phyloP scores from a whole-genome alignment of 2,329 filamentous ascomycete genomes.

The Trichoderma koningii region DNA sequence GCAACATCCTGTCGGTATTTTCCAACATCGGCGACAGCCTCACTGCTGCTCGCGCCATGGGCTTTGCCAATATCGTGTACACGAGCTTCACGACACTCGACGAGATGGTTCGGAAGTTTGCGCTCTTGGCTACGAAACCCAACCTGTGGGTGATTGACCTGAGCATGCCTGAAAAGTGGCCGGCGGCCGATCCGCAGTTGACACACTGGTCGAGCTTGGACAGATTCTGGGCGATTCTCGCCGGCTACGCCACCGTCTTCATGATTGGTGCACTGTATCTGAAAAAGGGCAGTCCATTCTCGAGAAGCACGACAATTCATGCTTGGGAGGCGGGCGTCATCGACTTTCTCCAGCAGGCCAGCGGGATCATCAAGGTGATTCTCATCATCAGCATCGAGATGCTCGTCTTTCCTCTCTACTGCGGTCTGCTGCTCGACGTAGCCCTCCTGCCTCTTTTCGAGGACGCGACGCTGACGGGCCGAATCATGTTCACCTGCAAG shows the following conservation, averaged over 20 bases:
- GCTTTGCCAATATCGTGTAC: conserved; percentile 38
- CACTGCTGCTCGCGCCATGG: conserved; percentile 49
- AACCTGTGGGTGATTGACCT: conserved; percentile 62
- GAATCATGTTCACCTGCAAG: conserved; percentile 73
- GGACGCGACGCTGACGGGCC: conserved; percentile 72
- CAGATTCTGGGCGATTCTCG: conserved; percentile 69
- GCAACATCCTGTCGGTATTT: conserved; percentile 48
- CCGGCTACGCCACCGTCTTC: conserved; percentile 79
- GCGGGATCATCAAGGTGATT: conserved; percentile 96
- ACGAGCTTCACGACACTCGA: background rate
- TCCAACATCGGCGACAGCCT: conserved; percentile 43
- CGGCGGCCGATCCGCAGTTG: conserved; percentile 56
- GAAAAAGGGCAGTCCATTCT: conserved; percentile 69
- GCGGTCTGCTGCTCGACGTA: conserved; percentile 83
- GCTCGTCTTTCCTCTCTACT: conserved; percentile 95
- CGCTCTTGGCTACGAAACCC: conserved; percentile 47
- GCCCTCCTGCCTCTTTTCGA: conserved; percentile 90
- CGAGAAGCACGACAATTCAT: conserved; percentile 55
- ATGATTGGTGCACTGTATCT: conserved; percentile 77
- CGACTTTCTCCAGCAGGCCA: conserved; percentile 86
- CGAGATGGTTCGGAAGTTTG: conserved; percentile 30
- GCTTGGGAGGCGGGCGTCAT: conserved; percentile 76
- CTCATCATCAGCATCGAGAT: conserved; percentile 99
- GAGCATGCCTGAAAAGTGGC: conserved; percentile 44
- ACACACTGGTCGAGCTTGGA: conserved; percentile 69